These are phyloP conservation scores for Fusarium illudens DNA, from an alignment of 2,329 filamentous ascomycete species.

Conservation along the genomic window DNA sequence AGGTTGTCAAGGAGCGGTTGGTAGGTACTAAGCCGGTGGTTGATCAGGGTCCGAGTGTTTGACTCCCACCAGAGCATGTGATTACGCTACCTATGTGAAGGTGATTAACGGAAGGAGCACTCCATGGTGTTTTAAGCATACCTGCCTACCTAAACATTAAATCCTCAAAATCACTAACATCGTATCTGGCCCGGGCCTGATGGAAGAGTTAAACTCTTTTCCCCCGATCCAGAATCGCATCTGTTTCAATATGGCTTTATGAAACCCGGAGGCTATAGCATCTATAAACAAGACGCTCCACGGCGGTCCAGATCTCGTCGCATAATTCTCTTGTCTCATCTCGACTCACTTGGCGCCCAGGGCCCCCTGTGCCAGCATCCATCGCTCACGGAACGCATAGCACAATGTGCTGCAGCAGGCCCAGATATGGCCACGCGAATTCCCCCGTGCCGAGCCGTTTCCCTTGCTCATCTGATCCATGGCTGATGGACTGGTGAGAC, in stretches of 20 bases:
- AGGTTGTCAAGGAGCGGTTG: neutral
- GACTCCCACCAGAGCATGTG: neutral
- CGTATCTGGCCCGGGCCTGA: neutral
- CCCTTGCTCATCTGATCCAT: neutral
- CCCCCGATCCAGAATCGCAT: slow-evolving; percentile 1
- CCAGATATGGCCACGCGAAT: slow-evolving; percentile 15
- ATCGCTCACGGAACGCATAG: slow-evolving; percentile 3
- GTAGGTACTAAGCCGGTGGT: too few relatives aligned
- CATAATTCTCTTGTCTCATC: slow-evolving; percentile 12
- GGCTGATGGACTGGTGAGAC: neutral
- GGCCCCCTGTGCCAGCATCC: slow-evolving; percentile 12
- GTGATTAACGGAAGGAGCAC: neutral
- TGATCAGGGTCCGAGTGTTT: neutral
- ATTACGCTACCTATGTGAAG: neutral
- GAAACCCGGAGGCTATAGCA: slow-evolving; percentile 24
- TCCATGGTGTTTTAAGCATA: neutral
- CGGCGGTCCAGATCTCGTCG: slow-evolving; percentile 27
- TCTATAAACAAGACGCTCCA: slow-evolving; percentile 2
- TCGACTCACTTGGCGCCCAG: slow-evolving; percentile 12
- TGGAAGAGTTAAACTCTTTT: neutral
- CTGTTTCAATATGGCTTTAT: slow-evolving; percentile 23
- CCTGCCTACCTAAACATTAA: neutral
- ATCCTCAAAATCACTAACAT: neutral
- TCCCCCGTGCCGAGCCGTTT: neutral
- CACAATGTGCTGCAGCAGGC: slow-evolving; percentile 5